Evolutionary conservation across 1,284 basidiomycete species (phyloP).

Genomic region (Polyporus tsugae): DNA sequence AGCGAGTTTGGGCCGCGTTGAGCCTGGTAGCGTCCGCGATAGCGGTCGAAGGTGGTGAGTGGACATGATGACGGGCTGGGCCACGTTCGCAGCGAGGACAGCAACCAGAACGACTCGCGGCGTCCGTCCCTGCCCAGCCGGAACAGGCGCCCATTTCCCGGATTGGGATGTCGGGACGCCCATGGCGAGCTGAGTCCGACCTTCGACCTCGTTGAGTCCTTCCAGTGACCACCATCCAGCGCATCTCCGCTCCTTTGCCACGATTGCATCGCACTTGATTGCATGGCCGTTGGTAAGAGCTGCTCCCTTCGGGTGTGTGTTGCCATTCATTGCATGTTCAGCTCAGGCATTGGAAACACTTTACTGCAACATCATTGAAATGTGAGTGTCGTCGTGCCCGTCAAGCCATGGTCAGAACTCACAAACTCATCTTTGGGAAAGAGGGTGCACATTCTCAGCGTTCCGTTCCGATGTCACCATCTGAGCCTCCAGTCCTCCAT

Average conservation of each 20-base stretch:
- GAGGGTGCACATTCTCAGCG: not conserved
- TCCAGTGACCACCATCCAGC: not conserved
- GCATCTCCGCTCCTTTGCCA: not conserved
- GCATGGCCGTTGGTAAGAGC: not conserved
- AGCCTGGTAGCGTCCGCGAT: not conserved
- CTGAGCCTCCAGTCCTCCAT: slow-evolving; percentile 8
- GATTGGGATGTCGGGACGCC: not conserved
- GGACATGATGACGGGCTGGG: slow-evolving; percentile 15
- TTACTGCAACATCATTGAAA: not conserved
- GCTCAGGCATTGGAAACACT: not conserved
- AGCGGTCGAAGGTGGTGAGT: slow-evolving; percentile 17
- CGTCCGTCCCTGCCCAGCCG: not conserved
- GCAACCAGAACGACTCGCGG: not conserved
- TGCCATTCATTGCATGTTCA: not conserved
- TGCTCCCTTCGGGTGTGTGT: not conserved
- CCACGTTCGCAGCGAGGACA: not conserved
- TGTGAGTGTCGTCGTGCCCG: not conserved
- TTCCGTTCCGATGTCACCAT: not conserved
- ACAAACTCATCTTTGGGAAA: not conserved
- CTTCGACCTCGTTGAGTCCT: not conserved
- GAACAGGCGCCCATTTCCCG: not conserved
- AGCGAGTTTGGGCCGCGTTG: not conserved
- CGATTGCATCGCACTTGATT: not conserved
- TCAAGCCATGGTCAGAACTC: not conserved
- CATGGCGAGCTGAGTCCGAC: not conserved